Evolutionary conservation across 2,329 filamentous ascomycete genomes (phyloP), one percentile per base, ranked within the genome.

Genomic region (Cyphellophora europaea): DNA sequence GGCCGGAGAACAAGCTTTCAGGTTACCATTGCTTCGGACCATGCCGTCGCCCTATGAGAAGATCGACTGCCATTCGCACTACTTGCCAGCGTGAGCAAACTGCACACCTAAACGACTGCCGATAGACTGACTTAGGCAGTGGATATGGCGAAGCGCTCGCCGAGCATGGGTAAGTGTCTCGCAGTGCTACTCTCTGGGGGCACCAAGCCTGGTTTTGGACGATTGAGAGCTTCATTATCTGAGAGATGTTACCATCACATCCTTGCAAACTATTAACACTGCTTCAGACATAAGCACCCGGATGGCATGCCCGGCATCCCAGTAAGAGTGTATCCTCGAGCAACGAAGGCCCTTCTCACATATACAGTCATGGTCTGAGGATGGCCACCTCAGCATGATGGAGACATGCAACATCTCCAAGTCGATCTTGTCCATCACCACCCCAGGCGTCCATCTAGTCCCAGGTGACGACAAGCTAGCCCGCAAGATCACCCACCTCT

Each of bases 341-440:
- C n/a, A 15, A 10, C 21, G 13, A 18, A n/a, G n/a, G n/a, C 11
- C 6, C 13, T 34, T 31, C 38, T 45, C 35, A 42, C 21, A 30
- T 37, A 33, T 29, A 55, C 58, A n/a, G n/a, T n/a, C 45, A 35
- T 74, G 71, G 71, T 62, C 54, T 27, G 41, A 52, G 10, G 54
- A 63, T 37, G 44, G 47, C 11, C 69, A 75, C 41, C 57, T 74
- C 3, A 50, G 54, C 0, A 55, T 74, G 44, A 75, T 76, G 71
- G 47, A 62, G 28, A 48, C 55, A 1, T 48, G 62, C 38, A 62
- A 65, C 41, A 69, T 77, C 39, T 51, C 51, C 5, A 71, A 65
- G 45, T 68, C 68, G 8, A 67, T 75, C 21, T 52, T 77, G 8
- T 72, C 66, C 45, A 66, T 76, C 48, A 69, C 64, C 4, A 65